Base-by-base conservation (phyloP, 1,284 basidiomycete genomes). In the Puccinia hordei region DNA sequence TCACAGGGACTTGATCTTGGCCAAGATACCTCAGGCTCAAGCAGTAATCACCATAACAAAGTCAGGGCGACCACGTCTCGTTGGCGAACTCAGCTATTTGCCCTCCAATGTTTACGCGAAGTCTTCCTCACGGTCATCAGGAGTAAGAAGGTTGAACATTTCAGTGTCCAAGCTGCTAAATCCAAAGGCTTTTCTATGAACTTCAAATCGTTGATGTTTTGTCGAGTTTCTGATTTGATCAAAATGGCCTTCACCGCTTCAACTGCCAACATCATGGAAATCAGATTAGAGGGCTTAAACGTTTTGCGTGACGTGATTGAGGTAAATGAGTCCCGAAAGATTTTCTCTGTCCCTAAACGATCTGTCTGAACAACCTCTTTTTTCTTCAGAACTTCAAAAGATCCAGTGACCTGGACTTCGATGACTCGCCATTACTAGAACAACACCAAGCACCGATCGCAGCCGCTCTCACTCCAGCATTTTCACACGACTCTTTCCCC, bases 391-490 rank as follows among this genome's bases (percentile, higher is more conserved):
- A 91, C 75, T 99, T 98, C 86, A 90, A 93, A 3, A 87, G 88
- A 33, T 90, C 93, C 2, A 93, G 93, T 0, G 97, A 99, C 86
- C 93, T 95, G 0, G 95, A 95, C 81, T 98, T 95, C 84, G 92
- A 93, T 63, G 93, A 94, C 82, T 90, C 93, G 0, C 88, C 95
- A 3, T 87, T 99, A 1, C 89, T 99, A n/a, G 96, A 99, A 85
- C 97, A 99, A 85, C 93, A 98, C 86, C 96, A 99, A 87, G 97
- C 97, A 0, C 96, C 97, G 0, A 97, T 99, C 81, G 96, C 96
- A 0, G 94, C 97, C 1, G 97, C 97, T 0, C 88, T 99, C n/a
- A 99, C 95, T 0, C 96, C 97, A 0, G 95, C 96, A 0, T 99
- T 99, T 84, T 93, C 93, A 3, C 88, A 92, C 0, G 97, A 99